These are phyloP conservation scores for Trichoderma oligosporum DNA, from an alignment of 2,329 filamentous ascomycete genomes.

Conservation along the genomic window DNA sequence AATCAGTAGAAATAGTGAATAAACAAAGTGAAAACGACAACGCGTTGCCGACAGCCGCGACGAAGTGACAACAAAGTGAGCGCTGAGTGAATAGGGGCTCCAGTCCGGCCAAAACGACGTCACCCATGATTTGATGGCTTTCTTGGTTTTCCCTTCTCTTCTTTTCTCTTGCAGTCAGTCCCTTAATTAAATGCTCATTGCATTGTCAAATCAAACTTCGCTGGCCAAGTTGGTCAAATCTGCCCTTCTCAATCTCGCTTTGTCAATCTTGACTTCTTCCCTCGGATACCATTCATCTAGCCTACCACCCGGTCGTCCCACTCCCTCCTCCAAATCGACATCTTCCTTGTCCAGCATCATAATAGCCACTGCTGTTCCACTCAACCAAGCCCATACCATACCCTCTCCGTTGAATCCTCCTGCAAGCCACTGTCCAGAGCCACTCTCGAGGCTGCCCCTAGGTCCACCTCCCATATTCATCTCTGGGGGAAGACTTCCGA, in stretches of 20 bases:
- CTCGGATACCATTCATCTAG: constrained; percentile 41
- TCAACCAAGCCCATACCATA: constrained; percentile 53
- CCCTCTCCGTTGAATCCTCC: constrained; percentile 51
- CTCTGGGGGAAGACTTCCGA: constrained; percentile 40
- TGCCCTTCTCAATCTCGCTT: constrained; percentile 35
- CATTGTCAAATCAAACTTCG: too few species aligned
- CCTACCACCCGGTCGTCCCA: constrained; percentile 36
- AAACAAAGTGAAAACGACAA: neutral
- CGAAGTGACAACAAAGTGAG: neutral
- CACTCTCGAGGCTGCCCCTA: neutral
- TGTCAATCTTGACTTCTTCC: constrained; percentile 33
- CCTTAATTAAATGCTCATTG: too few species aligned
- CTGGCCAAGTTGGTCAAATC: constrained; percentile 34
- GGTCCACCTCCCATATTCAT: neutral
- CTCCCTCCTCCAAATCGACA: constrained; percentile 27
- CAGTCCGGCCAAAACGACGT: neutral
- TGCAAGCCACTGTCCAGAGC: constrained; percentile 47
- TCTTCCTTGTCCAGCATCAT: constrained; percentile 43
- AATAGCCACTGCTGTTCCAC: constrained; percentile 44
- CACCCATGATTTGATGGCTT: neutral
- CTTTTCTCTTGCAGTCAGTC: too few species aligned
- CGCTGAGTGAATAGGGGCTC: neutral
- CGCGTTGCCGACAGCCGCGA: neutral
- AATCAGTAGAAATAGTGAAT: neutral
- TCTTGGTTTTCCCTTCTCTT: too few species aligned